A percentile compares a stretch with the other conserved stretches of the same genome.
Conservation (phyloP, 2,329 filamentous ascomycete genomes). For the Diplocarpon mali region DNA sequence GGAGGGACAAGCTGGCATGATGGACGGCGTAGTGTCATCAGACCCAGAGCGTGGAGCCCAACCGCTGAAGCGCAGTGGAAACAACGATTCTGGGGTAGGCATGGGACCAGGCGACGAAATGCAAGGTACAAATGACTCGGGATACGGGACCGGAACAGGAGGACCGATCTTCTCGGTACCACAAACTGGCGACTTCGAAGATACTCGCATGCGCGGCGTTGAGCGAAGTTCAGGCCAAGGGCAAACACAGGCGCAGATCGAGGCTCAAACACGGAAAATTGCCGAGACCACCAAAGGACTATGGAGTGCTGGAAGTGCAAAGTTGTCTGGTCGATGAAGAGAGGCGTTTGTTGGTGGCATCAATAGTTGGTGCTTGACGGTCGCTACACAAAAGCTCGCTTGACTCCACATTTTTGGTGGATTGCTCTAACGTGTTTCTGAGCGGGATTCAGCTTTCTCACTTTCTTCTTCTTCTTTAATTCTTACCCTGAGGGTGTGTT, state of each 20-base stretch:
- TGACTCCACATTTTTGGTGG: neutral
- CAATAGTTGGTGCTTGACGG: neutral
- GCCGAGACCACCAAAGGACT: constrained; percentile 54
- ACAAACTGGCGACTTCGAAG: constrained; percentile 3
- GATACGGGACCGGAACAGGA: constrained; percentile 12
- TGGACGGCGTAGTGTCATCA: constrained; percentile 46
- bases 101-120: constrained; percentile 18
- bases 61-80: constrained; percentile 25
- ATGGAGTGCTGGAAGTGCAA: constrained; percentile 33
- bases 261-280: constrained; percentile 38
- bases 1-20: constrained; percentile 47
- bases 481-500: neutral
- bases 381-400: constrained; percentile 6
- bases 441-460: neutral
- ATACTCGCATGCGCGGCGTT: constrained; percentile 21
- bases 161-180: constrained; percentile 5
- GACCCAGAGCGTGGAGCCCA: constrained; percentile 36
- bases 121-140: constrained; percentile 20
- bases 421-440: constrained; percentile 1
- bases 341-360: neutral
- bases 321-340: constrained; percentile 17
- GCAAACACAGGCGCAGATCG: constrained; percentile 27
- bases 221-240: constrained; percentile 25
- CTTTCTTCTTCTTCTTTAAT: neutral
- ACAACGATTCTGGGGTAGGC: constrained; percentile 36